Base-by-base conservation (phyloP, 805 yeast species). In the Wickerhamiella kurtzmanii region DNA sequence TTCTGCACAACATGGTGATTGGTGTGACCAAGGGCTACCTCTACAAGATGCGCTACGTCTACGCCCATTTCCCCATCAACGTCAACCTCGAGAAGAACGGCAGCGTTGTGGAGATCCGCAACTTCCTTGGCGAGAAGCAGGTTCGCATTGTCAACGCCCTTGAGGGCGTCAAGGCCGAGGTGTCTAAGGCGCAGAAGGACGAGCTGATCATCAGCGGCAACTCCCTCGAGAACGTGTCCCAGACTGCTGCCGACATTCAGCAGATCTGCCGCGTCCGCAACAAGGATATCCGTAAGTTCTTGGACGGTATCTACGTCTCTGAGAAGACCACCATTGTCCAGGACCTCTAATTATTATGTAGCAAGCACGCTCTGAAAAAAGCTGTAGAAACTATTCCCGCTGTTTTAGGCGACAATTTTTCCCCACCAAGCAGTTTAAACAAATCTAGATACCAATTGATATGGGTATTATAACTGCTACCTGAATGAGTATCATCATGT, bases 11-110 rank as follows among this genome's bases (percentile, higher is more conserved):
- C 84, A 73, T 92, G 80, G 72, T 92, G 74, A 84, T 83, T 61
- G 99, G 99, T 83, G 98, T 92, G 69, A 92, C 98, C 71, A 80
- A 80, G 77, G 98, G 97, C 74, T 89, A 75, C 94, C 80, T 84
- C 76, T 92, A 92, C 92, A 92, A 92, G 84, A 82, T 92, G 96
- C 87, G 97, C 80, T 88, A 86, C 73, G 98, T 92, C 58, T 94
- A 89, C 70, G 99, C 98, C 81, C 98, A 92, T 85, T 92, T 92
- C 95, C 99, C 98, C 72, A 92, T 94, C 75, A 92, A 92, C 75
- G 96, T 92, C 61, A 89, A 88, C 78, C 71, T 87, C 60, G 69
- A 83, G 68, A 85, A 83, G 59, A 74, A 76, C 64, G 89, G 89
- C 50, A 72, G 76, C 56, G 77, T 65, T 65, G 82, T 89, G 63